Conservation (phyloP, 169 alveolate genomes). For the Eimeria maxima region DNA sequence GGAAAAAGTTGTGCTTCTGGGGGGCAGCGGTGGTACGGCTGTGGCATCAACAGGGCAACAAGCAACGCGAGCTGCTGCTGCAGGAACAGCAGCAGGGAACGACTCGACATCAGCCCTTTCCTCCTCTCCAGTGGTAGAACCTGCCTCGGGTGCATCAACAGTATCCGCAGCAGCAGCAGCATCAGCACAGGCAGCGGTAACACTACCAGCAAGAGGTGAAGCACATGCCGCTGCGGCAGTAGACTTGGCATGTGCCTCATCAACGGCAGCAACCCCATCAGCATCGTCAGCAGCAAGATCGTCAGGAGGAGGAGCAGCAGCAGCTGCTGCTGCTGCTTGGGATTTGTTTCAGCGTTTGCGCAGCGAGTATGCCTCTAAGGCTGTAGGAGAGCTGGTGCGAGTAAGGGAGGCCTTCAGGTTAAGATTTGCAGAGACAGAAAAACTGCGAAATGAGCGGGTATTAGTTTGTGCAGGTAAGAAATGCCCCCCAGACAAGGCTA, state of each 20-base stretch:
- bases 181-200: constrained; percentile 8
- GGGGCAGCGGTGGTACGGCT: neutral
- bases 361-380: constrained; percentile 46
- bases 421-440: constrained; percentile 38
- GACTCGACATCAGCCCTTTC: neutral
- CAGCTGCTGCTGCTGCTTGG: constrained; percentile 61
- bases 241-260: neutral
- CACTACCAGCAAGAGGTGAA: neutral
- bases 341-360: constrained; percentile 53
- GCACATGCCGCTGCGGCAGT: neutral
- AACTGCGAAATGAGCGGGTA: neutral
- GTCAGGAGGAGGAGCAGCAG: neutral
- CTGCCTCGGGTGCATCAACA: neutral
- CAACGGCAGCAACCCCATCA: constrained; percentile 3
- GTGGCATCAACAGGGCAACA: neutral
- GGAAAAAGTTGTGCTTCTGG: neutral
- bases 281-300: constrained; percentile 41
- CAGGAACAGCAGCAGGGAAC: neutral
- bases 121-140: neutral
- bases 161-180: constrained; percentile 39
- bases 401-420: constrained; percentile 1
- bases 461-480: constrained; percentile 6
- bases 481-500: neutral
- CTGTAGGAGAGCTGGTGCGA: constrained; percentile 46
- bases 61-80: neutral